phyloP scores from a whole-genome alignment of 2,329 filamentous ascomycete species.

The Zopfia rhizophila region DNA sequence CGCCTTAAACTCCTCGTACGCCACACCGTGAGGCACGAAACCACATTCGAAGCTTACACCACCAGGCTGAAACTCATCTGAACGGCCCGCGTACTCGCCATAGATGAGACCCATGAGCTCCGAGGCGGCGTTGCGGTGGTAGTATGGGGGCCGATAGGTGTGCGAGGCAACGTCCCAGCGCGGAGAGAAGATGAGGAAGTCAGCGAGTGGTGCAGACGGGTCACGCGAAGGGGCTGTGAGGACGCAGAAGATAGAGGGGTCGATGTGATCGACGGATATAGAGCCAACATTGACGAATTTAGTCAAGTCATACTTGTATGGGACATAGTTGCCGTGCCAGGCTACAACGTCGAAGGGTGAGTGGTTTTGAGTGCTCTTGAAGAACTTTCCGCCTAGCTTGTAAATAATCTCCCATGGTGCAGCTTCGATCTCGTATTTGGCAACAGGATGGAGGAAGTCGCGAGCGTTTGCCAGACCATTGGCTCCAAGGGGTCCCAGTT shows the following conservation, averaged over 20 bases:
- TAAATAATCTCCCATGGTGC: slow-evolving; percentile 58
- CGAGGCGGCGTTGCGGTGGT: slow-evolving; percentile 72
- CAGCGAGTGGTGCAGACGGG: slow-evolving; percentile 70
- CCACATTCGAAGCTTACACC: slow-evolving; percentile 74
- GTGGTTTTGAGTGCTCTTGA: slow-evolving; percentile 72
- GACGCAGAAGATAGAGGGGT: slow-evolving; percentile 80
- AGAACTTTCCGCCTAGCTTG: slow-evolving; percentile 72
- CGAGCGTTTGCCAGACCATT: slow-evolving; percentile 54
- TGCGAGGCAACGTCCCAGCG: slow-evolving; percentile 71
- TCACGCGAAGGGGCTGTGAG: slow-evolving; percentile 68
- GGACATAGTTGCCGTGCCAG: slow-evolving; percentile 80
- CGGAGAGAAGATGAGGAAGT: slow-evolving; percentile 73
- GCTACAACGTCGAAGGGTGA: slow-evolving; percentile 82
- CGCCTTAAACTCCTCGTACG: slow-evolving; percentile 67
- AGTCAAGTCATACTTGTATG: slow-evolving; percentile 83
- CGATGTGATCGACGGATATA: slow-evolving; percentile 80
- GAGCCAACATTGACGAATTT: slow-evolving; percentile 80
- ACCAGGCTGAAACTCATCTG: slow-evolving; percentile 68
- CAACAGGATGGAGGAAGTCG: slow-evolving; percentile 79
- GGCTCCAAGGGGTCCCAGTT: slow-evolving; percentile 51
- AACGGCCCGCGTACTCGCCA: slow-evolving; percentile 64
- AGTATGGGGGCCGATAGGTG: slow-evolving; percentile 71
- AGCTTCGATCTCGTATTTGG: slow-evolving; percentile 66
- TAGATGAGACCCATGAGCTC: slow-evolving; percentile 74
- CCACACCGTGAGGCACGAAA: slow-evolving; percentile 74